phyloP scores from a whole-genome alignment of 2,329 filamentous ascomycete species.

The Incumbomyces lentus region DNA sequence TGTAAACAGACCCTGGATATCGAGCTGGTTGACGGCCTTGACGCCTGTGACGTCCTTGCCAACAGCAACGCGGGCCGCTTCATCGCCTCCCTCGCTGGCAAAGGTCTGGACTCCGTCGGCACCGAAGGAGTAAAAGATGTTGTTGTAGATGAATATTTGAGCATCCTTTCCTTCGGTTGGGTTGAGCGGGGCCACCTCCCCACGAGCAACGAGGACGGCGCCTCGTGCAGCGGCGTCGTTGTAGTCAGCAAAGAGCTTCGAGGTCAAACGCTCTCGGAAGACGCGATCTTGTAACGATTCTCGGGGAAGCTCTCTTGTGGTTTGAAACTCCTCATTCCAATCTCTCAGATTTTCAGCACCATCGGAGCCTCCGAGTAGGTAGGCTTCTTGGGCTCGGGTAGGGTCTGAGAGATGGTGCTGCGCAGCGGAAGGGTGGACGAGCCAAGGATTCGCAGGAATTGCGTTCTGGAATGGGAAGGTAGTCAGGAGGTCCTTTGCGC shows the following conservation, averaged over 20 bases:
- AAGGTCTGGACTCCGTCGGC: slow-evolving; percentile 97
- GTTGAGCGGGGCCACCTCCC: slow-evolving; percentile 87
- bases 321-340: slow-evolving; percentile 99
- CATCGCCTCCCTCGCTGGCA: slow-evolving; percentile 88
- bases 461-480: slow-evolving; percentile 95
- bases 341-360: slow-evolving; percentile 90
- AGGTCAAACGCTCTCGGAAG: slow-evolving; percentile 85
- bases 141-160: slow-evolving; percentile 99
- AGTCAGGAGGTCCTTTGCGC: slow-evolving; percentile 73
- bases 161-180: slow-evolving; percentile 86
- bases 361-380: slow-evolving; percentile 78
- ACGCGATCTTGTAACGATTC: slow-evolving; percentile 92
- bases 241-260: slow-evolving; percentile 95
- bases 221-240: slow-evolving; percentile 89
- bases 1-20: slow-evolving; percentile 88
- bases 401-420: slow-evolving; percentile 66
- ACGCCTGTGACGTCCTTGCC: slow-evolving; percentile 95
- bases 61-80: slow-evolving; percentile 88
- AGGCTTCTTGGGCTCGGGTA: slow-evolving; percentile 85
- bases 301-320: slow-evolving; percentile 84
- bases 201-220: slow-evolving; percentile 80
- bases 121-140: slow-evolving; percentile 98
- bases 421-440: slow-evolving; percentile 58
- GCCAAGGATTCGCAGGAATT: slow-evolving; percentile 84
- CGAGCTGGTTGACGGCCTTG: slow-evolving; percentile 89